A percentile compares a stretch with the other conserved stretches of the same genome.
These are phyloP conservation scores for Marasmius fiardii DNA, from an alignment of 1,284 basidiomycete genomes.

Conservation along the genomic window DNA sequence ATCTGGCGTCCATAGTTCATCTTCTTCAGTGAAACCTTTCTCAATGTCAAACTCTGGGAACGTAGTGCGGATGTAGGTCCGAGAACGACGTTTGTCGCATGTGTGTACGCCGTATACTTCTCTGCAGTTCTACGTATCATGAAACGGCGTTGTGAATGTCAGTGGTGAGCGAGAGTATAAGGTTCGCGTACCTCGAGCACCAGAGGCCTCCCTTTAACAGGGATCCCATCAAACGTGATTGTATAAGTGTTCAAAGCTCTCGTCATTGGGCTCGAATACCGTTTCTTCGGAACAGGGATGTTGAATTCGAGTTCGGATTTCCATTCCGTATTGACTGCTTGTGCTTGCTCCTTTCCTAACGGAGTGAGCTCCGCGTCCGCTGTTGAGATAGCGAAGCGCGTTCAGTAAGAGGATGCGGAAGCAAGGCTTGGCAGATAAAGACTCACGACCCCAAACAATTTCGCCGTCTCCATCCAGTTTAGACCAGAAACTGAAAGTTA, in stretches of 20 bases:
- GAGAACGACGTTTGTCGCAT: constrained; percentile 64
- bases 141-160: background rate
- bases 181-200: constrained; percentile 49
- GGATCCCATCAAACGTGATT: constrained; percentile 54
- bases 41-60: constrained; percentile 71
- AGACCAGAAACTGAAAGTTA: constrained; percentile 64
- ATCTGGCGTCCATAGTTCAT: constrained; percentile 64
- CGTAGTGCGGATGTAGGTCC: constrained; percentile 46
- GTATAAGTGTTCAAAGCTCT: constrained; percentile 69
- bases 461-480: constrained; percentile 68
- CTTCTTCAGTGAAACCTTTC: constrained; percentile 65
- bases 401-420: background rate
- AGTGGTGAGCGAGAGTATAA: background rate
- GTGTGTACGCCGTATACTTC: constrained; percentile 73
- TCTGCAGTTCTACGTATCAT: constrained; percentile 54
- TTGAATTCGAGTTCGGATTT: constrained; percentile 44
- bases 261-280: constrained; percentile 73
- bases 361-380: constrained; percentile 77
- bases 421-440: background rate
- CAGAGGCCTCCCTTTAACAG: constrained; percentile 27
- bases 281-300: constrained; percentile 57
- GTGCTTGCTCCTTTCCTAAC: constrained; percentile 65
- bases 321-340: constrained; percentile 56
- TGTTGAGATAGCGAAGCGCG: constrained; percentile 18
- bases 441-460: constrained; percentile 77